Percentiles rank a stretch among this genome's conserved stretches.
phyloP scores from a whole-genome alignment of 1,284 basidiomycete species.

The Heterobasidion occidentale region DNA sequence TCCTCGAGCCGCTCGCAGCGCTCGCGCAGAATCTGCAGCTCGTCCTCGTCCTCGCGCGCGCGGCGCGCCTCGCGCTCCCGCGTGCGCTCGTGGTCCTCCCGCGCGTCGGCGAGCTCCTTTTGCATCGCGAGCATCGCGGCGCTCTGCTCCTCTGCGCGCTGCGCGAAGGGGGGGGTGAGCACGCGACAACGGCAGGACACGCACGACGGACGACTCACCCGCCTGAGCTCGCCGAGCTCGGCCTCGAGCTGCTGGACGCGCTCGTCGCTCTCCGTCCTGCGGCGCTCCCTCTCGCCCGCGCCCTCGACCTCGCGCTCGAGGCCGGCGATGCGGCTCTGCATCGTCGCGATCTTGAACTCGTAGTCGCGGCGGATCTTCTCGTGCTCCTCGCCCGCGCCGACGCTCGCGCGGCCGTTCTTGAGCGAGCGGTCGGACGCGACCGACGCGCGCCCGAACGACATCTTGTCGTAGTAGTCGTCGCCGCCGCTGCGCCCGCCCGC shows the following conservation, averaged over 20 bases:
- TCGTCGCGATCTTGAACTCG: slow-evolving; percentile 86
- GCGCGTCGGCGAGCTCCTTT: slow-evolving; percentile 64
- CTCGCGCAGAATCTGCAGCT: slow-evolving; percentile 66
- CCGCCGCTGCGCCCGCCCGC: slow-evolving; percentile 35
- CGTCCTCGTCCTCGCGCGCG: slow-evolving; percentile 61
- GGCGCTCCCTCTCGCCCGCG: slow-evolving; percentile 39
- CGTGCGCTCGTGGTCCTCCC: slow-evolving; percentile 46
- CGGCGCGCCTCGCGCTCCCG: slow-evolving; percentile 49
- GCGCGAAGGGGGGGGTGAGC: slow-evolving; percentile 3
- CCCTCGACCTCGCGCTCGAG: slow-evolving; percentile 65
- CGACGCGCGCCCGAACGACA: slow-evolving; percentile 51
- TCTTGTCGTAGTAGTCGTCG: slow-evolving; percentile 63
- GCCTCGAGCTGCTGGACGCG: slow-evolving; percentile 53
- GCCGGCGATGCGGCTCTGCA: slow-evolving; percentile 68
- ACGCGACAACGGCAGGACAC: background rate
- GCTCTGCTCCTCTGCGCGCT: slow-evolving; percentile 71
- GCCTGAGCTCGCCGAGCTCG: slow-evolving; percentile 51
- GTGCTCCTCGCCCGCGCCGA: slow-evolving; percentile 42
- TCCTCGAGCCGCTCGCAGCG: slow-evolving; percentile 70
- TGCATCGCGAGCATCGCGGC: slow-evolving; percentile 56
- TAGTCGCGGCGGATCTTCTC: slow-evolving; percentile 82
- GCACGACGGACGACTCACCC: slow-evolving; percentile 29
- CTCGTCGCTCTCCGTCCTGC: slow-evolving; percentile 41
- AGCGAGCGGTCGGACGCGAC: slow-evolving; percentile 53
- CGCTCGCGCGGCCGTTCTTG: slow-evolving; percentile 21